A percentile compares a stretch with the other conserved stretches of the same genome.
Evolutionary conservation across 768 basidiomycete genomes (phyloP).

Genomic region (Tremella yokohamensis): DNA sequence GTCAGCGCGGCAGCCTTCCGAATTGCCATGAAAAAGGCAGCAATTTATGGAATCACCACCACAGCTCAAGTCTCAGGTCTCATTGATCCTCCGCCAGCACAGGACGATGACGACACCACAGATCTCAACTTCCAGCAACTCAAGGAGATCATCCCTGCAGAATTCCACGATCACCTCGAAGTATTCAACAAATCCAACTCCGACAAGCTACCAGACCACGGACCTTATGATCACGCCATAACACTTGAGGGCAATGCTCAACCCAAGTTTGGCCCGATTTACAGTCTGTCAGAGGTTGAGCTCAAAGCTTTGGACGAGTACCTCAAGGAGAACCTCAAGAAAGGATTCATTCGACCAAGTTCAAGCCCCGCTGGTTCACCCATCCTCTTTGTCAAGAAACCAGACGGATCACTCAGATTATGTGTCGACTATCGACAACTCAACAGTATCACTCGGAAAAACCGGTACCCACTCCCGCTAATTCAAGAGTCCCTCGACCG

Average conservation of each 20-base stretch:
- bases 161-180: constrained; percentile 13
- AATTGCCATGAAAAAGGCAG: constrained; percentile 2
- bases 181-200: constrained; percentile 20
- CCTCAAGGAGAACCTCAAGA: constrained; percentile 30
- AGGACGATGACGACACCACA: constrained; percentile 5
- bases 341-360: constrained; percentile 18
- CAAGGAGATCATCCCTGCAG: neutral
- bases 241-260: constrained; percentile 16
- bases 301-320: constrained; percentile 20
- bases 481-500: too few relatives aligned
- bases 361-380: constrained; percentile 23
- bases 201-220: too few relatives aligned
- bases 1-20: constrained; percentile 9
- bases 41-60: constrained; percentile 5
- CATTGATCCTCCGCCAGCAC: constrained; percentile 4
- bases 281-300: constrained; percentile 25
- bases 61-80: too few relatives aligned
- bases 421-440: constrained; percentile 56
- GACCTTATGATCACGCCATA: constrained; percentile 28
- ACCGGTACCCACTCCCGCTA: constrained; percentile 1
- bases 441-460: constrained; percentile 55
- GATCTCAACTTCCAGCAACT: neutral
- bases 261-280: constrained; percentile 24
- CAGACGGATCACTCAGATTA: constrained; percentile 25
- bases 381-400: constrained; percentile 39